A percentile compares a stretch with the other conserved stretches of the same genome.
These are phyloP conservation scores for Ceratocystis diversiconidia DNA, from an alignment of 2,329 filamentous ascomycete species.

Conservation along the genomic window DNA sequence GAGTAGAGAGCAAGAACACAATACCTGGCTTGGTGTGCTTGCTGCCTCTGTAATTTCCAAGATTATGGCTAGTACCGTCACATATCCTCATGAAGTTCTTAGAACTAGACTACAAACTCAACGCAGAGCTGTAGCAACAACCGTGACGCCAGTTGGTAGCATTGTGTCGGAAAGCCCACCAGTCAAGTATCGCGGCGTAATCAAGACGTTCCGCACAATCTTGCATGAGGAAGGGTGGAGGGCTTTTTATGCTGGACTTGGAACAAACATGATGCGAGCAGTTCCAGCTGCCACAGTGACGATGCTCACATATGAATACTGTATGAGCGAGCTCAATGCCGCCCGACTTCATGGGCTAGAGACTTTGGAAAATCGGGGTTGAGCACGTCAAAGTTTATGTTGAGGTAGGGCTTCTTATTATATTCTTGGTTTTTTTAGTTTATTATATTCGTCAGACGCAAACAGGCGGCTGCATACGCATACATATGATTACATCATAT, in stretches of 20 bases:
- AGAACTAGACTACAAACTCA: conserved; percentile 90
- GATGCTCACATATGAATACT: conserved; percentile 89
- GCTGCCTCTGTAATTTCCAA: conserved; percentile 88
- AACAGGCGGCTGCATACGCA: background rate
- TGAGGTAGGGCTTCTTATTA: background rate
- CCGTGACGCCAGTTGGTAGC: conserved; percentile 32
- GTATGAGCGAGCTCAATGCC: conserved; percentile 37
- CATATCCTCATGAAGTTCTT: conserved; percentile 94
- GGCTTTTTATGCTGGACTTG: conserved; percentile 93
- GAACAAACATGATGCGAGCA: conserved; percentile 92
- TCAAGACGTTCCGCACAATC: conserved; percentile 73
- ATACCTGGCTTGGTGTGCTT: conserved; percentile 69
- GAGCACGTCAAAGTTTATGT: background rate
- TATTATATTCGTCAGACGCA: background rate
- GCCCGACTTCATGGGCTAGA: conserved; percentile 12
- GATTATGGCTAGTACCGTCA: conserved; percentile 82
- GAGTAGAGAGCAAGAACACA: conserved; percentile 22
- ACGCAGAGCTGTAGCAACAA: conserved; percentile 47
- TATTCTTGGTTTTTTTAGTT: background rate
- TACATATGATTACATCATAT: background rate
- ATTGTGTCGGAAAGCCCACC: conserved; percentile 22
- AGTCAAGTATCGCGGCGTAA: conserved; percentile 58
- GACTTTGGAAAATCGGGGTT: background rate
- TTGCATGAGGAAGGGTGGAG: conserved; percentile 85
- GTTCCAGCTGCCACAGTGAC: conserved; percentile 93